Evolutionary conservation across 140 eudicot genomes (phyloP).

Genomic region (Eryngium alpinum): DNA sequence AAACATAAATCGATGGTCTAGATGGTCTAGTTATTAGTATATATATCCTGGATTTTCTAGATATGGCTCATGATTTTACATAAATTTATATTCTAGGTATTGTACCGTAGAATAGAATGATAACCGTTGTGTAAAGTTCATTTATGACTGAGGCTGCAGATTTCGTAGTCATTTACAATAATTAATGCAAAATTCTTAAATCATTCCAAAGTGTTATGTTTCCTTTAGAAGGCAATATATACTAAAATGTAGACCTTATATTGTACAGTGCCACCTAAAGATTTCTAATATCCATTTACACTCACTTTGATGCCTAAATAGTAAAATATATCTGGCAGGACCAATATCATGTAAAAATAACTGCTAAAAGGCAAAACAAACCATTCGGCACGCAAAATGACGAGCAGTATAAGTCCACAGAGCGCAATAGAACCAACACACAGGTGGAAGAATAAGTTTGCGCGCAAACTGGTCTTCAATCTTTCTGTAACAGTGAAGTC

Average conservation of each 20-base stretch:
- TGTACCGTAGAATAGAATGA: not conserved
- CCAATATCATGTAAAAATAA: not conserved
- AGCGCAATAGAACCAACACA: slow-evolving; percentile 61
- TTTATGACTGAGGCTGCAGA: not conserved
- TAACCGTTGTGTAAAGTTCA: not conserved
- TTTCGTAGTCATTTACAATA: not conserved
- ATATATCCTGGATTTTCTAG: not conserved
- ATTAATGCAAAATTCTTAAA: not conserved
- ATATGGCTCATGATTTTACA: not conserved
- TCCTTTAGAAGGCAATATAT: not conserved
- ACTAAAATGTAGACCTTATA: not conserved
- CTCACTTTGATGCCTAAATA: not conserved
- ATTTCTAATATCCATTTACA: not conserved
- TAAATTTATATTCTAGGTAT: not conserved
- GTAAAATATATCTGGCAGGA: not conserved
- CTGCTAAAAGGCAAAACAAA: slow-evolving; percentile 29
- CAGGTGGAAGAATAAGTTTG: slow-evolving; percentile 58
- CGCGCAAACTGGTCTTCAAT: slow-evolving; percentile 74
- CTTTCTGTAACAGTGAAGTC: slow-evolving; percentile 78
- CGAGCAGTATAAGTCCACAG: slow-evolving; percentile 64
- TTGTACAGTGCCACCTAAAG: not conserved
- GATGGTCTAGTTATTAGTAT: not conserved
- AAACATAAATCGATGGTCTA: too few relatives aligned
- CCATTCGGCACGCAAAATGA: slow-evolving; percentile 55
- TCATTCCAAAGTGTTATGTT: not conserved